Percentiles rank a stretch among this genome's conserved stretches.
These are phyloP conservation scores for Tanozyma kutaoensis DNA, from an alignment of 805 yeast species.

Conservation along the genomic window DNA sequence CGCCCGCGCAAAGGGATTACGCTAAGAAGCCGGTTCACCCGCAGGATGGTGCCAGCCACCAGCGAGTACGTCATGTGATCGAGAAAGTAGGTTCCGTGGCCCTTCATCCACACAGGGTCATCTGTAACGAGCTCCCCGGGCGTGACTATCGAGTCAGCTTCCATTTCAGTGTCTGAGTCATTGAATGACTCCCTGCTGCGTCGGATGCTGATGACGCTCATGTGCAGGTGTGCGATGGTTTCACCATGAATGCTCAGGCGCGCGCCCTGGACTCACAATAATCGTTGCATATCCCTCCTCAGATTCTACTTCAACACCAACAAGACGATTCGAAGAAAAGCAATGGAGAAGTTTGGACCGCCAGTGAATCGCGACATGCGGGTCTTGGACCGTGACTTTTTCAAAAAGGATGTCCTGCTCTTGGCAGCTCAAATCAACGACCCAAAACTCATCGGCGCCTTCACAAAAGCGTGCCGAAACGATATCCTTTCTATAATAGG, in stretches of 20 bases:
- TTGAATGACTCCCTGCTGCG: slow-evolving; percentile 2
- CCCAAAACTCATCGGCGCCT: slow-evolving; percentile 43
- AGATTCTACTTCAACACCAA: slow-evolving; percentile 5
- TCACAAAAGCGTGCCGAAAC: slow-evolving; percentile 41
- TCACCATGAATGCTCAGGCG: too few species aligned
- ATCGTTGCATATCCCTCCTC: too few species aligned
- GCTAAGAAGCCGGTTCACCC: slow-evolving; percentile 77
- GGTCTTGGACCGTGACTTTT: slow-evolving; percentile 52
- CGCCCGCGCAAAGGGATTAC: slow-evolving; percentile 81
- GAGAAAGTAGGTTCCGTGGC: slow-evolving; percentile 87
- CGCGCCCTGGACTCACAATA: too few species aligned
- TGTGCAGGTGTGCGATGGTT: too few species aligned
- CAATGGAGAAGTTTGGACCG: slow-evolving; percentile 32
- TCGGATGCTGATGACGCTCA: slow-evolving; percentile 22
- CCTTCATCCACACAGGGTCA: slow-evolving; percentile 96
- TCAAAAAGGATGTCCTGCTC: slow-evolving; percentile 41
- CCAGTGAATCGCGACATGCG: slow-evolving; percentile 60
- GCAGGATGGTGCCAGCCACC: slow-evolving; percentile 80
- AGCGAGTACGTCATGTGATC: slow-evolving; percentile 72
- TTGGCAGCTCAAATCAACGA: slow-evolving; percentile 62
- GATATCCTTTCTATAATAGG: slow-evolving; percentile 65
- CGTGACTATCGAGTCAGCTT: slow-evolving; percentile 45
- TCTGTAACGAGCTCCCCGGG: slow-evolving; percentile 96
- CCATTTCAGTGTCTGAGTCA: slow-evolving; percentile 27
- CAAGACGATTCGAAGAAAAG: slow-evolving; percentile 13